These are phyloP conservation scores for Dentipellis sp. DNA, from an alignment of 768 basidiomycete genomes.

Conservation along the genomic window DNA sequence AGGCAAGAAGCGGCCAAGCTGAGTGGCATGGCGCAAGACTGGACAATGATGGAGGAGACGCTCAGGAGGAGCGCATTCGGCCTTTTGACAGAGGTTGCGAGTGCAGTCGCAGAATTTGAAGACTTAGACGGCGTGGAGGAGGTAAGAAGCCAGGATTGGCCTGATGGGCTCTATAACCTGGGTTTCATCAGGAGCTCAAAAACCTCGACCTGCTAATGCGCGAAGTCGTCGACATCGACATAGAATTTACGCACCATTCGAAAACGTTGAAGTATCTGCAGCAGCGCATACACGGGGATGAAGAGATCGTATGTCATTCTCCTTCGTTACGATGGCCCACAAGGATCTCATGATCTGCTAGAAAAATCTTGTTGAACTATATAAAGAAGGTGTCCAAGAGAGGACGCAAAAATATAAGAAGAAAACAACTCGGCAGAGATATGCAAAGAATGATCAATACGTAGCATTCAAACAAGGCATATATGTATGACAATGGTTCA, in stretches of 20 bases:
- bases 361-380: conserved; percentile 43
- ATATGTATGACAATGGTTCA: conserved; percentile 24
- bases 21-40: conserved; percentile 51
- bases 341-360: conserved; percentile 18
- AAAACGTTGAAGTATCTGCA: conserved; percentile 43
- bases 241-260: conserved; percentile 51
- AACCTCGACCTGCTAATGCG: conserved; percentile 63
- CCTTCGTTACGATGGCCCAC: background rate
- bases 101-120: conserved; percentile 52
- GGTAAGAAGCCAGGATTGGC: conserved; percentile 25
- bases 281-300: conserved; percentile 44
- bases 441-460: conserved; percentile 54
- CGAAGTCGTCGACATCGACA: conserved; percentile 55
- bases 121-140: conserved; percentile 43
- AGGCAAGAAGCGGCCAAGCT: conserved; percentile 43
- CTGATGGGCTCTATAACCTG: background rate
- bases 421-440: conserved; percentile 74
- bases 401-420: conserved; percentile 37
- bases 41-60: conserved; percentile 44
- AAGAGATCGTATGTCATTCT: conserved; percentile 28
- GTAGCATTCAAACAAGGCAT: conserved; percentile 52
- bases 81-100: conserved; percentile 43
- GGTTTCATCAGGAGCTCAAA: conserved; percentile 34
- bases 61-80: conserved; percentile 34
- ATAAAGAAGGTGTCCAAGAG: conserved; percentile 36